Conservation (phyloP, 2,329 filamentous ascomycete species). For the Alternaria burnsii region DNA sequence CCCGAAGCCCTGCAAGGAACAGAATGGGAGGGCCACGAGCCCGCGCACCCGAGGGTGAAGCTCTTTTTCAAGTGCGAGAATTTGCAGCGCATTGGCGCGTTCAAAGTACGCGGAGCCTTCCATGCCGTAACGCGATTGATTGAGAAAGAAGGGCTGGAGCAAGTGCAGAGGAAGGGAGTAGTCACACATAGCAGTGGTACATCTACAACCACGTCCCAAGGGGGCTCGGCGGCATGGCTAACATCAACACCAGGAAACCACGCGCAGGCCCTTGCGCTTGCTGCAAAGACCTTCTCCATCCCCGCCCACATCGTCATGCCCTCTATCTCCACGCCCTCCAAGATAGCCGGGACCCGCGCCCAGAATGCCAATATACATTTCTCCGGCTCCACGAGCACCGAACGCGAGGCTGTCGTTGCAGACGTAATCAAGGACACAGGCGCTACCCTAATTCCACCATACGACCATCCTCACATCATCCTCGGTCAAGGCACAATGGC, state of each 20-base stretch:
- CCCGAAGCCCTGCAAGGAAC: slow-evolving; percentile 64
- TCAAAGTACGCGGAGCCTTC: slow-evolving; percentile 91
- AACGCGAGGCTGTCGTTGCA: slow-evolving; percentile 81
- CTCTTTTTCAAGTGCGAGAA: slow-evolving; percentile 98
- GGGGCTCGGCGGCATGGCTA: background rate
- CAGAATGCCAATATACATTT: slow-evolving; percentile 84
- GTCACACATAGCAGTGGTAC: slow-evolving; percentile 89
- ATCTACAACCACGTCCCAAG: slow-evolving; percentile 13
- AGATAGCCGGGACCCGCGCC: slow-evolving; percentile 81
- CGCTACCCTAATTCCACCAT: slow-evolving; percentile 84
- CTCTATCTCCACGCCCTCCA: slow-evolving; percentile 80
- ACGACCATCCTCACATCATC: slow-evolving; percentile 91
- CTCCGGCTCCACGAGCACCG: slow-evolving; percentile 79
- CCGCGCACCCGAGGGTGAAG: slow-evolving; percentile 71
- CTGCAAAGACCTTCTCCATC: slow-evolving; percentile 75
- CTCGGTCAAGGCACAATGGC: slow-evolving; percentile 92
- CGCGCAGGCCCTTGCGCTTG: slow-evolving; percentile 89
- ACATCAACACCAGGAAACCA: slow-evolving; percentile 75
- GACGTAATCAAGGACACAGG: slow-evolving; percentile 75
- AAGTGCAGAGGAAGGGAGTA: slow-evolving; percentile 70
- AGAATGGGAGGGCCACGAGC: slow-evolving; percentile 63
- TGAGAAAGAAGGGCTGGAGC: slow-evolving; percentile 58
- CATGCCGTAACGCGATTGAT: slow-evolving; percentile 80
- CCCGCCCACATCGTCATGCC: slow-evolving; percentile 94
- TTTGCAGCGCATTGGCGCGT: slow-evolving; percentile 86